Conservation (phyloP, 768 basidiomycete species). For the Amanita molliuscula region DNA sequence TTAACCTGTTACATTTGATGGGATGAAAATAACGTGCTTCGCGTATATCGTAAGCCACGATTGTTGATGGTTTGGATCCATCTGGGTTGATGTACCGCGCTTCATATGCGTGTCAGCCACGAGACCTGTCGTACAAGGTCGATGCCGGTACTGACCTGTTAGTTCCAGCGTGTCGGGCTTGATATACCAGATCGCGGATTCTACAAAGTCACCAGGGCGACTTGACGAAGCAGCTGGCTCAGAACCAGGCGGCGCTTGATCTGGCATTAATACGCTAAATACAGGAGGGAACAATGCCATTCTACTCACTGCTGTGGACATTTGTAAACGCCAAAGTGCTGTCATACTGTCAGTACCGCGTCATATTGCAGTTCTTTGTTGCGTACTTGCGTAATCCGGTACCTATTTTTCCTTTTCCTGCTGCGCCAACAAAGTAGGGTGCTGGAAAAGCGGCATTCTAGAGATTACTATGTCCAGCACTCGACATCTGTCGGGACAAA, state of each 20-base stretch:
- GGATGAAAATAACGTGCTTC: constrained; percentile 12
- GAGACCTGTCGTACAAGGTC: background rate
- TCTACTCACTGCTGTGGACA: constrained; percentile 25
- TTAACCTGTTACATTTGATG: too few species aligned
- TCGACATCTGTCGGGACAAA: background rate
- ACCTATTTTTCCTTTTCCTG: constrained; percentile 10
- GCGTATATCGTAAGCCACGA: constrained; percentile 27
- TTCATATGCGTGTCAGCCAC: constrained; percentile 9
- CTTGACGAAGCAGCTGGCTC: constrained; percentile 15
- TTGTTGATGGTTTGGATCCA: constrained; percentile 24
- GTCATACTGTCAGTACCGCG: background rate
- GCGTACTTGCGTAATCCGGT: background rate
- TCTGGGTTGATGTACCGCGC: constrained; percentile 38
- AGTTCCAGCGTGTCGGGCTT: constrained; percentile 27
- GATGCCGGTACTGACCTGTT: constrained; percentile 18
- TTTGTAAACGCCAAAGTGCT: constrained; percentile 26
- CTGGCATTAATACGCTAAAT: background rate
- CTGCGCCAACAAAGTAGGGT: constrained; percentile 29
- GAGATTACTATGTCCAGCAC: background rate
- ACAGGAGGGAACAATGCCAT: background rate
- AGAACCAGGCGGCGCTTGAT: constrained; percentile 22
- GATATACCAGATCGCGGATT: constrained; percentile 39
- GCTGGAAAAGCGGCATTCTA: constrained; percentile 30
- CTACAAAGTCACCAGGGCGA: constrained; percentile 14
- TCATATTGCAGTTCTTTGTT: background rate